phyloP scores from a whole-genome alignment of 2,329 filamentous ascomycete genomes.

The Trichoderma polysporum region DNA sequence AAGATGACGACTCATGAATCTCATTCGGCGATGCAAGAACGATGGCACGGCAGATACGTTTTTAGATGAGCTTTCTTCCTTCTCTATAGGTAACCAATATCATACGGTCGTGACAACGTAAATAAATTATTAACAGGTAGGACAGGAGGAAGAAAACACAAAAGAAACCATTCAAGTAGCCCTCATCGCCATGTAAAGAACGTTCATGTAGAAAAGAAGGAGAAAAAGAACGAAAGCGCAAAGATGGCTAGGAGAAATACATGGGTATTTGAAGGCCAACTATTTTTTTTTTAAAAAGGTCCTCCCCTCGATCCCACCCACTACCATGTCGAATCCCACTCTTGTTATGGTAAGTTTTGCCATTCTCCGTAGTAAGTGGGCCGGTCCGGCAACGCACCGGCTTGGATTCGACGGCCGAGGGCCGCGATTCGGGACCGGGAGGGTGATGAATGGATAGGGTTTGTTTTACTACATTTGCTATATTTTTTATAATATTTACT shows the following conservation, averaged over 20 bases:
- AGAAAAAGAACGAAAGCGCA: background rate
- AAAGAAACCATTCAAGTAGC: no score
- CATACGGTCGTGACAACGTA: background rate
- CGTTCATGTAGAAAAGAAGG: background rate
- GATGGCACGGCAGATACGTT: background rate
- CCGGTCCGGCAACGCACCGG: conserved; percentile 1
- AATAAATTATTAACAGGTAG: background rate
- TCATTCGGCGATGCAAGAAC: background rate
- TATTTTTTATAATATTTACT: background rate
- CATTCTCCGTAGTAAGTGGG: conserved; percentile 11
- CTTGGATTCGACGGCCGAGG: conserved; percentile 9
- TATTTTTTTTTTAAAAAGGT: background rate
- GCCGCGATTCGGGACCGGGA: background rate
- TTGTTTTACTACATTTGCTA: background rate
- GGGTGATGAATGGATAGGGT: background rate
- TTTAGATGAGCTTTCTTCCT: background rate
- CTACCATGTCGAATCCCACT: background rate
- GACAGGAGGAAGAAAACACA: background rate
- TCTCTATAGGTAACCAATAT: background rate
- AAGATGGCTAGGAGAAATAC: background rate
- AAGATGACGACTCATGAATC: background rate
- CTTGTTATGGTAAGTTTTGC: background rate
- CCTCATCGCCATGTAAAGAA: background rate
- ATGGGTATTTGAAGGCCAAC: conserved; percentile 8
- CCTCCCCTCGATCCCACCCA: background rate